Base-by-base conservation (phyloP, 139 green algal species). In the Volvox africanus region DNA sequence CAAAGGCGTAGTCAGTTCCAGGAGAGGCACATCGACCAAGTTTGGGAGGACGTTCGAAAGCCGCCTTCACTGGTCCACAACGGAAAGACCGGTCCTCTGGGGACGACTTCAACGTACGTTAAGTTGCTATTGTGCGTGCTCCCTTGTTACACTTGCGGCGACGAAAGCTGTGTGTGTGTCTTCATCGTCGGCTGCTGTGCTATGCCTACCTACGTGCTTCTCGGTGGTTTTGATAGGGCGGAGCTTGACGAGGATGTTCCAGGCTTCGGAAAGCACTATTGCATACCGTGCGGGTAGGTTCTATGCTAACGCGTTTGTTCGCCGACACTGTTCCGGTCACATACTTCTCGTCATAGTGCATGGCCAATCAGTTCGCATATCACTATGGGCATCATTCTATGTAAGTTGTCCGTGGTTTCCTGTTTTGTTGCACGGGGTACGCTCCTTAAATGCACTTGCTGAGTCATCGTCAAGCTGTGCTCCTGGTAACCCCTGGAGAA, bases 21-120 rank as follows among this genome's bases (percentile, higher is more conserved):
- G 36, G 89, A 91, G 37, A 86, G 96, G 32, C 96, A 98, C 67
- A 94, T 98, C 33, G 96, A 98, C 91, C 96, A 98, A 80, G 94
- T 98, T 0, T 98, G 96, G 96, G 95, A 98, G 80, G 97, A 98
- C 84, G 94, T 98, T n/a, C 89, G 93, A 28, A 97, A 96, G 69
- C 93, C 94, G 36, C 91, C 93, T 14, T 71, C 87, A 1, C 87
- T 89, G 19, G 97, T 98, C 30, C 93, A 97, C 78, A 61, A 94
- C 30, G 94, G 93, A 75, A 96, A 94, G 75, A 85, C 67, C 37
- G 97, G 96, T 2, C 97, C 97, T 1, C 36, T 95, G 18, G 97
- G 97, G 36, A 98, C 96, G 0, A 98, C 94, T 5, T 86, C 81
- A 90, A 96, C 89, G 96, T 97, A 87, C 79, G 94, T 32, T 2